A percentile compares a stretch with the other conserved stretches of the same genome.
These are phyloP conservation scores for Backusella westeae DNA, from an alignment of 192 early-diverging fungal species.

Conservation along the genomic window DNA sequence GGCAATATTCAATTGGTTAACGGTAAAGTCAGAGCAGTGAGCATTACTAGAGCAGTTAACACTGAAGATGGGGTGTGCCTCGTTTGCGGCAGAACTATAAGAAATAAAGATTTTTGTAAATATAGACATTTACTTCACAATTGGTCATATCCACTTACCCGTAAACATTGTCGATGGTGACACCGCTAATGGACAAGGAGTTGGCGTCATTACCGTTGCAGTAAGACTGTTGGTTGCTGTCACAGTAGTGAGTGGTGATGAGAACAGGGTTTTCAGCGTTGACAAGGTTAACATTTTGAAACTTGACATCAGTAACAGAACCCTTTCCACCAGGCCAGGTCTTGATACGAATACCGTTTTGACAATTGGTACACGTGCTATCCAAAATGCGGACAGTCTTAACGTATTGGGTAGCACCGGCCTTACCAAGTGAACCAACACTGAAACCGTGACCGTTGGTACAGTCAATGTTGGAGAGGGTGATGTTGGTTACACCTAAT, in stretches of 20 bases:
- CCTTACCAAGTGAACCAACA: conserved; percentile 18
- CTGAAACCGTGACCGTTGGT: conserved; percentile 26
- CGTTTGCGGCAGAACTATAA: conserved; percentile 8
- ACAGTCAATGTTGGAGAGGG: conserved; percentile 39
- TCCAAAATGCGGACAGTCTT: conserved; percentile 34
- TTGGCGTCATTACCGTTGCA: conserved; percentile 32
- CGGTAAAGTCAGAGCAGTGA: conserved; percentile 15
- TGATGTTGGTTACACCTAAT: conserved; percentile 35
- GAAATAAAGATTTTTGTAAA: neutral
- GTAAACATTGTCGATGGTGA: conserved; percentile 40
- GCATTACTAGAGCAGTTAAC: conserved; percentile 21
- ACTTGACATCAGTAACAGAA: conserved; percentile 45
- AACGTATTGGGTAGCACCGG: conserved; percentile 27
- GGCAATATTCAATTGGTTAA: conserved; percentile 1
- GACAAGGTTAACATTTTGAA: conserved; percentile 38
- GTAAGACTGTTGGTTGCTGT: conserved; percentile 32
- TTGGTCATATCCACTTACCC: conserved; percentile 15
- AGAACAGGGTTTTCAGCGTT: conserved; percentile 36
- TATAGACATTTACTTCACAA: neutral
- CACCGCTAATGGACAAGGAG: conserved; percentile 37
- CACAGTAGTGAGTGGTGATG: conserved; percentile 47
- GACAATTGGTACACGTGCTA: conserved; percentile 31
- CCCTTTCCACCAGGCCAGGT: conserved; percentile 41
- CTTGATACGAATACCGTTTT: conserved; percentile 54
- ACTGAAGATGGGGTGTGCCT: neutral